These are phyloP conservation scores for Trametes punicea DNA, from an alignment of 768 basidiomycete species.

Conservation along the genomic window DNA sequence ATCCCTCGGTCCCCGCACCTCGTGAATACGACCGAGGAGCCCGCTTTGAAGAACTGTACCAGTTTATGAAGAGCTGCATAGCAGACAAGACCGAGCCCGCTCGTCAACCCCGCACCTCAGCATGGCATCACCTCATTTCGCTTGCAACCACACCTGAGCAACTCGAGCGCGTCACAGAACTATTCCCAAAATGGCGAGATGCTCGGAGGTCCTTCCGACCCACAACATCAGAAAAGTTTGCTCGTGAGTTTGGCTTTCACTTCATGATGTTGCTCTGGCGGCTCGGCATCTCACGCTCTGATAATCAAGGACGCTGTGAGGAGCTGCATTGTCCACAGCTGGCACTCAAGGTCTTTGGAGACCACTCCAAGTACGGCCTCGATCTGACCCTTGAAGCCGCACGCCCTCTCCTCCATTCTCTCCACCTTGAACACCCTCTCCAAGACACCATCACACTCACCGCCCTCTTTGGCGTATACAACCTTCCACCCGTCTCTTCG, in stretches of 20 bases:
- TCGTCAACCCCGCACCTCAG: conserved; percentile 41
- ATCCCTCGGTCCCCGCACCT: conserved; percentile 9
- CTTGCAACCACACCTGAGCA: conserved; percentile 50
- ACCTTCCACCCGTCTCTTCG: conserved; percentile 48
- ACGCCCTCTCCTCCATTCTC: conserved; percentile 54
- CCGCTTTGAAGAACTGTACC: conserved; percentile 35
- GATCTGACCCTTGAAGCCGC: conserved; percentile 49
- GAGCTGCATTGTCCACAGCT: conserved; percentile 53
- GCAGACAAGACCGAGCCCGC: conserved; percentile 33
- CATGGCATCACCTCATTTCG: conserved; percentile 50
- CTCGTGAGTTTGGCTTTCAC: conserved; percentile 43
- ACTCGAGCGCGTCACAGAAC: conserved; percentile 41
- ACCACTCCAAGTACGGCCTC: conserved; percentile 60
- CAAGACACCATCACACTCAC: conserved; percentile 47
- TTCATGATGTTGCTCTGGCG: not conserved
- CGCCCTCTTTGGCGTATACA: conserved; percentile 53
- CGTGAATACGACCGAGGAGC: not conserved
- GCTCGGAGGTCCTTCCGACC: conserved; percentile 35
- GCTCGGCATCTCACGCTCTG: too few relatives aligned
- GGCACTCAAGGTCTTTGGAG: conserved; percentile 57
- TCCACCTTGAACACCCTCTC: conserved; percentile 46
- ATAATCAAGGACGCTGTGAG: conserved; percentile 60
- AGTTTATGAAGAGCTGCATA: conserved; percentile 38
- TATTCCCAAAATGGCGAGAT: conserved; percentile 51
- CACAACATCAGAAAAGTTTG: conserved; percentile 45